Evolutionary conservation across 148 eudicot genomes (phyloP).

Genomic region (Camellia sinensis): DNA sequence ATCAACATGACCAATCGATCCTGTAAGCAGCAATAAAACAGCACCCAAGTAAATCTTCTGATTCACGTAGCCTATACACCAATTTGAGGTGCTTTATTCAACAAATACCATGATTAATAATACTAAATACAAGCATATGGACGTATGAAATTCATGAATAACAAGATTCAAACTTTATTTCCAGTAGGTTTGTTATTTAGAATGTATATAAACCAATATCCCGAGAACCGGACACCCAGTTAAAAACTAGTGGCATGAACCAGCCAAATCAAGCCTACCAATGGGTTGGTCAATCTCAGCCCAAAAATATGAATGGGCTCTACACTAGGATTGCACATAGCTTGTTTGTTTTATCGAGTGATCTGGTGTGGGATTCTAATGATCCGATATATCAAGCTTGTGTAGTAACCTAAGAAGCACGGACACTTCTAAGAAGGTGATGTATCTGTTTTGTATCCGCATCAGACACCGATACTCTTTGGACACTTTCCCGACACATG

Average conservation of each 20-base stretch:
- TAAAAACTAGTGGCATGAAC: neutral
- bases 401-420: too few species aligned
- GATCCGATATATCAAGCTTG: neutral
- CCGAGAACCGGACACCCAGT: neutral
- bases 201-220: neutral
- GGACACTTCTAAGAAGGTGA: too few species aligned
- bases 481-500: too few species aligned
- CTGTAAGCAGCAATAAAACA: conserved; percentile 36
- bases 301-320: neutral
- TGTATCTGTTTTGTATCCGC: too few species aligned
- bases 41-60: neutral
- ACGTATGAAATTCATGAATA: neutral
- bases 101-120: conserved; percentile 2
- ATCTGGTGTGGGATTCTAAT: neutral
- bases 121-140: neutral
- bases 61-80: neutral
- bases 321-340: neutral
- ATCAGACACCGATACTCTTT: too few species aligned
- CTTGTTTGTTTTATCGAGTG: neutral
- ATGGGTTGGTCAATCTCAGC: conserved; percentile 3
- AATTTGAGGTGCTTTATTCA: neutral
- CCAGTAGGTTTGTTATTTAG: neutral
- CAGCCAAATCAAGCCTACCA: neutral
- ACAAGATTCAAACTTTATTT: neutral
- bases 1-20: conserved; percentile 34